phyloP scores from a whole-genome alignment of 441 rosid genomes.

The Syzygium syzygioides region DNA sequence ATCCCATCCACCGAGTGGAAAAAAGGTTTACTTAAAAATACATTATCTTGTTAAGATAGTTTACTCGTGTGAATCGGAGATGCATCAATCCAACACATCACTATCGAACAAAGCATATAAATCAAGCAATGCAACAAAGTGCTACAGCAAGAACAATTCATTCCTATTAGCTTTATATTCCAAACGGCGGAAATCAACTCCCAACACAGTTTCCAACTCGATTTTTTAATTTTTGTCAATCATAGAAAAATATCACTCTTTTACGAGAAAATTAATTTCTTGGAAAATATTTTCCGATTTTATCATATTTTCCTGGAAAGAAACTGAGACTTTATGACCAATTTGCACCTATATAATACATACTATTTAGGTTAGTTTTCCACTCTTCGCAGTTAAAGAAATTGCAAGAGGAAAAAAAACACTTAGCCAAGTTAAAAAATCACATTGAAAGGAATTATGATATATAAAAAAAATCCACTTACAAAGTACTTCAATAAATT shows the following conservation, averaged over 20 bases:
- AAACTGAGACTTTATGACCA: no score
- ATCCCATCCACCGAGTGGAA: neutral
- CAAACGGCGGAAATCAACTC: neutral
- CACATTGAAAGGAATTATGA: neutral
- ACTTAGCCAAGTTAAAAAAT: neutral
- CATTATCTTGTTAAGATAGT: neutral
- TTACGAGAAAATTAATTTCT: rapidly evolving
- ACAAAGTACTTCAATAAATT: neutral
- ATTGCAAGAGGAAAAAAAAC: neutral
- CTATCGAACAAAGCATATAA: rapidly evolving
- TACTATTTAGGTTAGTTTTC: rapidly evolving
- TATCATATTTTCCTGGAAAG: neutral
- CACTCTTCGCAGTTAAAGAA: neutral
- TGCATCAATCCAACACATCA: rapidly evolving
- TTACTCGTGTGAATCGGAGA: neutral
- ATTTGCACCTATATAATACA: neutral
- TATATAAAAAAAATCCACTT: neutral
- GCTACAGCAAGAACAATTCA: neutral
- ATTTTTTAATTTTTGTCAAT: neutral
- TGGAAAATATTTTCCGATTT: neutral
- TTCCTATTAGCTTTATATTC: neutral
- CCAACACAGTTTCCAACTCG: neutral
- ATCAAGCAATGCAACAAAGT: neutral
- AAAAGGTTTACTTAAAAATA: neutral
- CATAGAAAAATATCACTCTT: neutral